Evolutionary conservation across 2,329 filamentous ascomycete genomes (phyloP).

Genomic region (Phyllosticta citrichinensis): DNA sequence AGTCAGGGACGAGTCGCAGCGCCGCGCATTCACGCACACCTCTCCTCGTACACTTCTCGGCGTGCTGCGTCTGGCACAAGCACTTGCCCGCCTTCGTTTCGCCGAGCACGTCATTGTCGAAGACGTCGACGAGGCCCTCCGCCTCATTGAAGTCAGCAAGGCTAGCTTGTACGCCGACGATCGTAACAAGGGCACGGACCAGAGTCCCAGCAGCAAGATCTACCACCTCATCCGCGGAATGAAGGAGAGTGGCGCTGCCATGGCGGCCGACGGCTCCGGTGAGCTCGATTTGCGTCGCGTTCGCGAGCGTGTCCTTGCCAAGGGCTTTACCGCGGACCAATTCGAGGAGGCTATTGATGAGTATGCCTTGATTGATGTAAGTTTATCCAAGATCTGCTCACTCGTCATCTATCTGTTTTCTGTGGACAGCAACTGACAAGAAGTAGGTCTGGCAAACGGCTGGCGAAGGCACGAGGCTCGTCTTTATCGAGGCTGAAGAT

Average conservation of each 20-base stretch:
- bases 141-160: conserved; percentile 87
- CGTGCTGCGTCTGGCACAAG: conserved; percentile 85
- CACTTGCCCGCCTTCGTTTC: conserved; percentile 85
- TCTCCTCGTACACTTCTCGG: conserved; percentile 89
- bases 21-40: conserved; percentile 88
- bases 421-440: conserved; percentile 21
- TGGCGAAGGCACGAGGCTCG: conserved; percentile 42
- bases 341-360: conserved; percentile 79
- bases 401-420: background rate
- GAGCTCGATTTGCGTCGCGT: conserved; percentile 85
- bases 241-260: conserved; percentile 71
- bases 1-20: conserved; percentile 79
- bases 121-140: conserved; percentile 89
- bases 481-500: conserved; percentile 44
- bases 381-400: conserved; percentile 31
- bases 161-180: conserved; percentile 73
- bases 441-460: conserved; percentile 45
- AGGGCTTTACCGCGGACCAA: conserved; percentile 94
- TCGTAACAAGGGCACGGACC: conserved; percentile 49
- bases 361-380: conserved; percentile 81
- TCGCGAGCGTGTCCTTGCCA: conserved; percentile 82
- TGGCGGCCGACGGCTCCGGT: conserved; percentile 63
- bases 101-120: conserved; percentile 74
- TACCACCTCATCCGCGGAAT: conserved; percentile 89
- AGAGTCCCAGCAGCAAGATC: conserved; percentile 79